These are phyloP conservation scores for Spergularia azorica DNA, from an alignment of 179 eudicot species.

Conservation along the genomic window DNA sequence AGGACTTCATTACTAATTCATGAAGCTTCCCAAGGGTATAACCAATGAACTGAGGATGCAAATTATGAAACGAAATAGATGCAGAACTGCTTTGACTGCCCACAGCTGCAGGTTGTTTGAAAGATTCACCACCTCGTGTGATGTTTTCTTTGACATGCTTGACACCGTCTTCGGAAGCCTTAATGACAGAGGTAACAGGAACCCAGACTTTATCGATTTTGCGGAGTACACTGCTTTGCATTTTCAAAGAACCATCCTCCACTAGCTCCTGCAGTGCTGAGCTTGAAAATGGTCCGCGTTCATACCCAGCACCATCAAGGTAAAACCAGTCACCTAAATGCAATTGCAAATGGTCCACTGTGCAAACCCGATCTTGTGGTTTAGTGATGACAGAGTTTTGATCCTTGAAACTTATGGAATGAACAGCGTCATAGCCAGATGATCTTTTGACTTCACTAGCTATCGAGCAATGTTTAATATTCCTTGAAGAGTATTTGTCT, in stretches of 20 bases:
- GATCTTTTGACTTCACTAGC: constrained; percentile 60
- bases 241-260: constrained; percentile 65
- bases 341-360: constrained; percentile 61
- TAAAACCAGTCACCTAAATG: constrained; percentile 92
- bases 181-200: constrained; percentile 53
- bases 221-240: constrained; percentile 71
- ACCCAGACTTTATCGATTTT: constrained; percentile 88
- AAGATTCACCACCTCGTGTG: constrained; percentile 36
- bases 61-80: constrained; percentile 53
- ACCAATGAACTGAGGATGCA: constrained; percentile 93
- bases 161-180: constrained; percentile 32
- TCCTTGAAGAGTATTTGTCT: constrained; percentile 67
- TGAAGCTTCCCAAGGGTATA: constrained; percentile 94
- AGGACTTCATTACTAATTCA: constrained; percentile 91
- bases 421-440: constrained; percentile 48
- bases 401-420: constrained; percentile 43
- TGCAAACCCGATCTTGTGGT: constrained; percentile 73
- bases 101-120: constrained; percentile 31
- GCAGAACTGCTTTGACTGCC: constrained; percentile 27
- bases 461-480: constrained; percentile 43
- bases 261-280: constrained; percentile 58
- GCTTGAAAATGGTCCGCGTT: constrained; percentile 74
- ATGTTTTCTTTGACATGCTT: constrained; percentile 25
- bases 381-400: constrained; percentile 43
- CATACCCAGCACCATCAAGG: constrained; percentile 96